phyloP scores from a whole-genome alignment of 2,329 filamentous ascomycete genomes.

The Aspergillus hortae region DNA sequence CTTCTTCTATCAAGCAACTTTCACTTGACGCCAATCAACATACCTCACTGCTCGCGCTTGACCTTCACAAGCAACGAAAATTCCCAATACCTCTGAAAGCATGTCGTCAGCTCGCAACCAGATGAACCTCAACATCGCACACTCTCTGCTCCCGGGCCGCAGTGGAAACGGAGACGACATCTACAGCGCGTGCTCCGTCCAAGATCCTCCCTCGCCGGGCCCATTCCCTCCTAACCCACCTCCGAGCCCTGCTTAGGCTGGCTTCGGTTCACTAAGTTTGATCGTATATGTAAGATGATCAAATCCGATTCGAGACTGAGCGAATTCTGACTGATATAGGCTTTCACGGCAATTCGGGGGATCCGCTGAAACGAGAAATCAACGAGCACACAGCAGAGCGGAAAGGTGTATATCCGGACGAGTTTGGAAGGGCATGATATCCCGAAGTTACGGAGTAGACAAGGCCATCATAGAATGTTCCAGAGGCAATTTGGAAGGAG shows the following conservation, averaged over 20 bases:
- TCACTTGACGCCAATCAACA: neutral
- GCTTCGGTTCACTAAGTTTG: neutral
- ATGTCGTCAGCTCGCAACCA: neutral
- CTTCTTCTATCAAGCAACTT: neutral
- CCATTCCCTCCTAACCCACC: conserved; percentile 40
- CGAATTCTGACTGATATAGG: neutral
- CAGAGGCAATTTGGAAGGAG: neutral
- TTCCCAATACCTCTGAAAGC: too few relatives aligned
- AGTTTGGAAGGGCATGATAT: neutral
- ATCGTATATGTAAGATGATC: neutral
- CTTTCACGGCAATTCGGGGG: conserved; percentile 1
- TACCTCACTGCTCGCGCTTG: too few relatives aligned
- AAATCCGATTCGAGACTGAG: neutral
- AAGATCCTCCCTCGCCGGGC: conserved; percentile 27
- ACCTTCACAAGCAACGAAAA: too few relatives aligned
- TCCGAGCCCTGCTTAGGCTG: conserved; percentile 33
- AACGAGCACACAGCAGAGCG: neutral
- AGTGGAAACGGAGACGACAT: neutral
- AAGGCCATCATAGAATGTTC: conserved; percentile 9
- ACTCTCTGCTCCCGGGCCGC: neutral
- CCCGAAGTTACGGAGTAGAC: neutral
- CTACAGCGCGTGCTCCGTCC: conserved; percentile 7
- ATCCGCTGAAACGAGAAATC: conserved; percentile 5
- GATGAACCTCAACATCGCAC: neutral
- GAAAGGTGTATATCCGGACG: conserved; percentile 3